A percentile compares a stretch with the other conserved stretches of the same genome.
Evolutionary conservation across 352 stramenopile genomes (phyloP).

Genomic region (Globisporangium parvum): DNA sequence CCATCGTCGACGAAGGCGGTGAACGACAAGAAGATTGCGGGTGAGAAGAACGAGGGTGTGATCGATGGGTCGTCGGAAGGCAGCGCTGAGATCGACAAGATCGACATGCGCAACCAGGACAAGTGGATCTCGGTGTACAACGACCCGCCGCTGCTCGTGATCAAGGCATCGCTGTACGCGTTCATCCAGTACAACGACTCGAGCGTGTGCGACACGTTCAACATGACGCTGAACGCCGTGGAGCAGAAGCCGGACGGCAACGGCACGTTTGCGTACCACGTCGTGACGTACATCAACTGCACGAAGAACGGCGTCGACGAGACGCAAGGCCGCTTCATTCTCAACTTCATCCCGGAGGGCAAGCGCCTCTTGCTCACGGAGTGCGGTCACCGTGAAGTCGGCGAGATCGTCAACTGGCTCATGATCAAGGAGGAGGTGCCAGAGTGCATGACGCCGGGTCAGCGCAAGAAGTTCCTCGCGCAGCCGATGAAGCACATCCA

Average conservation of each 20-base stretch:
- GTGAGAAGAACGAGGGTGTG: conserved; percentile 66
- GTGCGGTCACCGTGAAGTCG: conserved; percentile 77
- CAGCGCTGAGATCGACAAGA: conserved; percentile 81
- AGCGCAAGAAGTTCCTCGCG: conserved; percentile 75
- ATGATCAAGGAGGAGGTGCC: conserved; percentile 77
- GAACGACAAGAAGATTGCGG: conserved; percentile 69
- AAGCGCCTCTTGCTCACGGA: conserved; percentile 74
- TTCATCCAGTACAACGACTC: conserved; percentile 86
- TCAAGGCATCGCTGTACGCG: conserved; percentile 81
- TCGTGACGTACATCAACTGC: conserved; percentile 83
- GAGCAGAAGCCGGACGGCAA: conserved; percentile 77
- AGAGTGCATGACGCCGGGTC: conserved; percentile 72
- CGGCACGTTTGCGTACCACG: conserved; percentile 71
- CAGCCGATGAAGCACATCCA: conserved; percentile 87
- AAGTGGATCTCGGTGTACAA: conserved; percentile 81
- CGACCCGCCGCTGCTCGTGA: conserved; percentile 67
- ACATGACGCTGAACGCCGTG: conserved; percentile 82
- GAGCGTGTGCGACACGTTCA: conserved; percentile 76
- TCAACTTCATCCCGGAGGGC: conserved; percentile 81
- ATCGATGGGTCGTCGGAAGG: conserved; percentile 76
- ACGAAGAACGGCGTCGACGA: conserved; percentile 68
- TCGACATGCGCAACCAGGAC: conserved; percentile 65
- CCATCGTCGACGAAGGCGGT: conserved; percentile 12
- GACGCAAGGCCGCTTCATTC: conserved; percentile 71
- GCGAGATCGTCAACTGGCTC: conserved; percentile 84